Percentiles rank a stretch among this genome's conserved stretches.
Conservation (phyloP, 345 rosid genomes). For the Murraya paniculata region DNA sequence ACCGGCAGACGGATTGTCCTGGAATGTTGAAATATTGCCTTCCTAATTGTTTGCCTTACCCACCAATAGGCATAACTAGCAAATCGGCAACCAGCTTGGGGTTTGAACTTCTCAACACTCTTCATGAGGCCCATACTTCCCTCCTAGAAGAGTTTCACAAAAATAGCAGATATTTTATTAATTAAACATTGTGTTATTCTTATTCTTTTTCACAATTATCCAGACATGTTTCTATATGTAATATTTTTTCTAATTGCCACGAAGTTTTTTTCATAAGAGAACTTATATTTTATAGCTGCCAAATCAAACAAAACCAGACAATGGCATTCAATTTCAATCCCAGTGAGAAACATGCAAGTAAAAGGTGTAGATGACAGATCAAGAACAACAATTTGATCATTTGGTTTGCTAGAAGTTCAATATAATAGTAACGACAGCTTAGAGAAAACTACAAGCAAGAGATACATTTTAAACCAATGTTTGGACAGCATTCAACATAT, state of each 20-base stretch:
- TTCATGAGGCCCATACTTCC: conserved; percentile 92
- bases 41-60: conserved; percentile 73
- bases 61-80: conserved; percentile 92
- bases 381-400: neutral
- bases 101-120: conserved; percentile 85
- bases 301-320: neutral
- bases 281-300: neutral
- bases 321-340: neutral
- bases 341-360: neutral
- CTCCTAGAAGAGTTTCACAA: conserved; percentile 41
- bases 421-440: neutral
- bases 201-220: neutral
- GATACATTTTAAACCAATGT: neutral
- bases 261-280: neutral
- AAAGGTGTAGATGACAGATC: neutral
- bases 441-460: neutral
- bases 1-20: conserved; percentile 89
- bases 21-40: conserved; percentile 75
- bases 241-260: neutral
- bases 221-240: neutral
- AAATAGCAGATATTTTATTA: conserved; percentile 9
- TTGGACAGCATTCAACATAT: neutral
- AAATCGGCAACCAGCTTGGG: conserved; percentile 77
- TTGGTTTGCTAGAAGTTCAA: neutral
- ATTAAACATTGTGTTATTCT: neutral